Evolutionary conservation across 1,284 basidiomycete species (phyloP).

Genomic region (Cryptococcus wingfieldii): DNA sequence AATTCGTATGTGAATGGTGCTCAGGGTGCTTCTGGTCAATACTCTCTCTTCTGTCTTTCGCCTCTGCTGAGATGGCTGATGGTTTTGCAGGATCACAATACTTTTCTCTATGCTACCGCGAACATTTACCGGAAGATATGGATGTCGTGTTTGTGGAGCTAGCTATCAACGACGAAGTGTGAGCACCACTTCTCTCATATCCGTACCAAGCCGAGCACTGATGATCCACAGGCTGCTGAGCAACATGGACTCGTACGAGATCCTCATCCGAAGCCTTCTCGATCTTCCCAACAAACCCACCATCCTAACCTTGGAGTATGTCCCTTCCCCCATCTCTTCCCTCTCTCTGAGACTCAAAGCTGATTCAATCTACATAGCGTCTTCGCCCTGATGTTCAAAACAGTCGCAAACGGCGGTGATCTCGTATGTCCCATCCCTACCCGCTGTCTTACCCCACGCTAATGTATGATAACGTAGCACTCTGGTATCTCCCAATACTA

Average conservation of each 20-base stretch:
- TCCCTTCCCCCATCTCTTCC: background rate
- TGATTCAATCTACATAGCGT: slow-evolving; percentile 12
- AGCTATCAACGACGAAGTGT: slow-evolving; percentile 41
- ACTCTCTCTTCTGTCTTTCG: background rate
- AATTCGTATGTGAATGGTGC: slow-evolving; percentile 36
- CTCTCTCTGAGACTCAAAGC: too few species aligned
- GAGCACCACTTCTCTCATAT: background rate
- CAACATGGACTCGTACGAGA: slow-evolving; percentile 33
- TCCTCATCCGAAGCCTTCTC: slow-evolving; percentile 28
- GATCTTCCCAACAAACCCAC: slow-evolving; percentile 37
- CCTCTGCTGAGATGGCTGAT: too few species aligned
- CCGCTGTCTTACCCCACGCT: too few species aligned
- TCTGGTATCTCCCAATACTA: slow-evolving; percentile 37
- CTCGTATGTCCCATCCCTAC: slow-evolving; percentile 17
- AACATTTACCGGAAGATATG: slow-evolving; percentile 32
- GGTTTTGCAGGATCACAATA: slow-evolving; percentile 26
- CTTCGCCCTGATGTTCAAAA: slow-evolving; percentile 34
- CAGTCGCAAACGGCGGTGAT: slow-evolving; percentile 33
- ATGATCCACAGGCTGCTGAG: slow-evolving; percentile 7
- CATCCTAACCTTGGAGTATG: slow-evolving; percentile 35
- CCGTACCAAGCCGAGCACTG: background rate
- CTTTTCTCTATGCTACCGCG: slow-evolving; percentile 30
- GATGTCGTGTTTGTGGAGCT: slow-evolving; percentile 37
- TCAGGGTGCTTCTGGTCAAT: slow-evolving; percentile 32
- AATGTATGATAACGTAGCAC: slow-evolving; percentile 15